Conservation (phyloP, 1,284 basidiomycete genomes). For the Exobasidium cylindrosporum region DNA sequence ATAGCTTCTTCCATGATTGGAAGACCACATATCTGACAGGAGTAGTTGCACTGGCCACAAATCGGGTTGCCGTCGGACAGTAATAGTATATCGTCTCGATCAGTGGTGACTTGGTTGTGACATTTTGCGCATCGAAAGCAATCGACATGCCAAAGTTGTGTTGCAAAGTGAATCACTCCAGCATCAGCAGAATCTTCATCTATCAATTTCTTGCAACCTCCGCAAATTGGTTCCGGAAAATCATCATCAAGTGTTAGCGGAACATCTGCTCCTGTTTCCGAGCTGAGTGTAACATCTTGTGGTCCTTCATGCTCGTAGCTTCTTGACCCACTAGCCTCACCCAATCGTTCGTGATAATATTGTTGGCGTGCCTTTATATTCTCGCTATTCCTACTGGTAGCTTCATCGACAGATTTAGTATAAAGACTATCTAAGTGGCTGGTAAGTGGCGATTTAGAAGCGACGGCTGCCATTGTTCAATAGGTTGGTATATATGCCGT, state of each 20-base stretch:
- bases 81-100: conserved; percentile 83
- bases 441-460: neutral
- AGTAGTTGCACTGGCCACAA: conserved; percentile 94
- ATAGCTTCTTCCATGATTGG: conserved; percentile 64
- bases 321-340: neutral
- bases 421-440: neutral
- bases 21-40: conserved; percentile 51
- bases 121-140: conserved; percentile 55
- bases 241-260: conserved; percentile 16
- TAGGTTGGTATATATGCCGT: too few relatives aligned
- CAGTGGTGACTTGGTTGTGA: conserved; percentile 64
- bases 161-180: conserved; percentile 47
- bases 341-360: neutral
- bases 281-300: neutral
- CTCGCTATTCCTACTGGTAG: neutral
- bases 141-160: conserved; percentile 47
- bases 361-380: neutral
- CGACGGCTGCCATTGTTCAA: neutral
- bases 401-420: neutral
- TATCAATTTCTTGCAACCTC: conserved; percentile 39
- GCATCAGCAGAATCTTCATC: conserved; percentile 43
- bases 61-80: conserved; percentile 95
- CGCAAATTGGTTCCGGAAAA: conserved; percentile 42
- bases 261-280: neutral
- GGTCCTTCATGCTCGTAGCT: neutral